These are phyloP conservation scores for Sporothrix humicola DNA, from an alignment of 2,329 filamentous ascomycete genomes.

Conservation along the genomic window DNA sequence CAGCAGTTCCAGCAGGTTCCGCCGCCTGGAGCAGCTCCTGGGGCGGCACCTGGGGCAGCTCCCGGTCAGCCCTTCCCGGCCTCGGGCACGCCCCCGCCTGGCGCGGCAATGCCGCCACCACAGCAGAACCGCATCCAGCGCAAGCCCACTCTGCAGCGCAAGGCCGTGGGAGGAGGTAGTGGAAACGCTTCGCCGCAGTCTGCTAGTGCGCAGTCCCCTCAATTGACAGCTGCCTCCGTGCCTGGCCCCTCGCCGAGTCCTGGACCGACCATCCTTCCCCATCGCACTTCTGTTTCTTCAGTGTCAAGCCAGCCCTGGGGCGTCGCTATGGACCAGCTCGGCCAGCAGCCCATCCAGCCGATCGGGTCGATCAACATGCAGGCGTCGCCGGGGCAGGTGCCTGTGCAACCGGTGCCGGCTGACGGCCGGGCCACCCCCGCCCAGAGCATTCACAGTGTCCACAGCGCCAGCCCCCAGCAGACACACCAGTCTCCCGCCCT, in stretches of 20 bases:
- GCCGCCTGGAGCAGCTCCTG: too few species aligned
- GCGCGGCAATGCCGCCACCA: neutral
- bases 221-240: neutral
- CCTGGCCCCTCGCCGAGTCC: neutral
- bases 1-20: neutral
- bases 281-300: slow-evolving; percentile 33
- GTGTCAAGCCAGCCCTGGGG: slow-evolving; percentile 13
- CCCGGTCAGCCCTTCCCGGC: too few species aligned
- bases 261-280: neutral
- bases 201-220: slow-evolving; percentile 16
- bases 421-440: slow-evolving; percentile 28
- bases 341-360: neutral
- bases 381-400: neutral
- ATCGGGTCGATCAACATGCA: slow-evolving; percentile 7
- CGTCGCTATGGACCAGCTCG: neutral
- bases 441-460: slow-evolving; percentile 30
- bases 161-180: neutral
- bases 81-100: neutral
- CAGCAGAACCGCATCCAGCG: slow-evolving; percentile 27
- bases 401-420: neutral
- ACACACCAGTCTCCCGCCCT: slow-evolving; percentile 31
- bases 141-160: slow-evolving; percentile 30
- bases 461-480: slow-evolving; percentile 30
- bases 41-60: too few species aligned
- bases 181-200: slow-evolving; percentile 2